Evolutionary conservation across 2,329 filamentous ascomycete genomes (phyloP), one percentile per base, ranked within the genome.

Genomic region (Periconia sp.): DNA sequence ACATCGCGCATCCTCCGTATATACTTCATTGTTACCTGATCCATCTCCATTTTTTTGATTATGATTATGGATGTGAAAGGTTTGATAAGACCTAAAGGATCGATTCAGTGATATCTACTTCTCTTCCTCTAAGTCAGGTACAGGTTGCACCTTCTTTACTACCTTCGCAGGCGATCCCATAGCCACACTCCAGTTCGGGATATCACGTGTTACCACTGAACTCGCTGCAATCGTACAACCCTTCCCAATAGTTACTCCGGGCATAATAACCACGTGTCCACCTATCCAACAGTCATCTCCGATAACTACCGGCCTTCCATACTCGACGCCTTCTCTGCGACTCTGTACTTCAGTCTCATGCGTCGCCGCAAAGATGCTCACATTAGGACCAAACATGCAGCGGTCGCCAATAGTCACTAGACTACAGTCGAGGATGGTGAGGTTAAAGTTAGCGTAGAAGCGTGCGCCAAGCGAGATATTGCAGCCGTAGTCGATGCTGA

Each of bases 401-500:
- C 76, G 59, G 15, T 79, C 71, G 1, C 79, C 79, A 22, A 82
- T 79, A 0, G 70, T 77, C 4, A 82, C 74, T 0, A 80, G 59
- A 4, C 72, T 74, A 22, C 75, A 80, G 52, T 82, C 78, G 8
- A 81, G 61, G 19, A 82, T 76, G 0, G 75, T 76, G 4, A 77
- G 48, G 34, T 79, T 79, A 63, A 46, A 46, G 17, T 46, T 39
- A 16, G 34, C 75, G 55, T 86, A 88, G 59, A 85, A 85, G n/a
- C 77, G 72, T 29, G 80, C 72, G 6, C 84, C 84, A 1, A 87
- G 72, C 5, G 70, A 75, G 50, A 86, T 78, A 55, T 87, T 88
- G 61, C 80, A 81, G 1, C 84, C 85, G 45, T 87, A 87, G 60
- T 87, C 84, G 23, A 86, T 74, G 26, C 9, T 74, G 42, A 88